Evolutionary conservation across 331 rosid species (phyloP).

Genomic region (Rhamnella rubrinervis): DNA sequence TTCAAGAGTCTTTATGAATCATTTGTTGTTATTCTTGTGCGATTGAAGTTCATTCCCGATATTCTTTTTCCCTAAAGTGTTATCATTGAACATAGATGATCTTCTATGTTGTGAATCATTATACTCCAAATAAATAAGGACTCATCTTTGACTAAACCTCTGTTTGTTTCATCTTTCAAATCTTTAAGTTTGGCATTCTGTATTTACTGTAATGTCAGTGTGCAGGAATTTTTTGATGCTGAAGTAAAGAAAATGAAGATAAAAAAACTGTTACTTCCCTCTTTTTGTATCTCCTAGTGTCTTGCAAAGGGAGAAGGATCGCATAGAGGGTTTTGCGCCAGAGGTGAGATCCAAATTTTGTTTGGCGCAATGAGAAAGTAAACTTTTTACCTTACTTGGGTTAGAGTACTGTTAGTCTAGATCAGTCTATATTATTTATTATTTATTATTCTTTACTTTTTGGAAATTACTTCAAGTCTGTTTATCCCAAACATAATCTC

Average conservation of each 20-base stretch:
- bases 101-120: neutral
- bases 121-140: neutral
- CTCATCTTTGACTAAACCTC: neutral
- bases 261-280: slow-evolving; percentile 91
- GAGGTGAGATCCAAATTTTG: slow-evolving; percentile 61
- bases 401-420: neutral
- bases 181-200: slow-evolving; percentile 2
- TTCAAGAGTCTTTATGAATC: slow-evolving; percentile 1
- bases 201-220: slow-evolving; percentile 8
- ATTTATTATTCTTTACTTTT: neutral
- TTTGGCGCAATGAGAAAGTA: slow-evolving; percentile 5
- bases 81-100: neutral
- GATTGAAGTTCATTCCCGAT: neutral
- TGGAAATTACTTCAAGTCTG: neutral
- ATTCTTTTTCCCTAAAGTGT: neutral
- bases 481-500: neutral
- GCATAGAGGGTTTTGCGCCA: slow-evolving; percentile 93
- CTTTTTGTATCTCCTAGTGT: slow-evolving; percentile 84
- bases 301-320: slow-evolving; percentile 93
- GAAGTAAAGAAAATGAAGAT: slow-evolving; percentile 94
- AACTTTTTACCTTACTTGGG: neutral
- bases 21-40: neutral
- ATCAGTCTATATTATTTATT: neutral
- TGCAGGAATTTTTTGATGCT: slow-evolving; percentile 78
- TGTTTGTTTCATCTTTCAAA: neutral